Base-by-base conservation (phyloP, 1,139 yeast genomes). In the Lodderomyces jiufengensis region DNA sequence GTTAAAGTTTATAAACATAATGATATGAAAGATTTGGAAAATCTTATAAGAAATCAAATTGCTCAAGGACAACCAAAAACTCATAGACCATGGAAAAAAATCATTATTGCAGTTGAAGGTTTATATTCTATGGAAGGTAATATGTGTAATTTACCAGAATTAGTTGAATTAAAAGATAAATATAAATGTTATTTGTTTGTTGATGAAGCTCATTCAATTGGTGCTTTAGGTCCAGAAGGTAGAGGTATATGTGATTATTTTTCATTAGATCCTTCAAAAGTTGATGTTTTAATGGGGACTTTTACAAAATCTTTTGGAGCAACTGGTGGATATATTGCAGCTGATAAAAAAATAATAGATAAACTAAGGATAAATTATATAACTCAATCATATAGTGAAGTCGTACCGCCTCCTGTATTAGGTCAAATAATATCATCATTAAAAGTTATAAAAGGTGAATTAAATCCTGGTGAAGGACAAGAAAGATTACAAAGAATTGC, bases 81-180 rank as follows among this genome's bases (percentile, higher is more conserved):
- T 14, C 97, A 90, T 58, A 84, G 97, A 47, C 98, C 99, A 4
- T 92, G 98, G 98, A 82, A 81, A 51, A 94, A 92, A 62, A 92
- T 92, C 44, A 63, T 94, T 46, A 78, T 92, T 48, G 94, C 95
- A 38, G 95, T 92, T 32, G 99, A 92, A 68, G 99, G 98, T 34
- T 72, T 92, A 47, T 92, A 86, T 57, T 86, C 97, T 13, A 92
- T 92, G 99, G 99, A 92, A 64, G 99, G 99, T 50, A 88, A 95
- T 45, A 72, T 88, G 78, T 80, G 88, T 58, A 84, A 92, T 55
- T 70, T 92, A 49, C 97, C 97, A 9, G 74, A 63, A 44, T 59
- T 92, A 36, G 71, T 92, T 28, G 83, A 76, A 49, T 67, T 92
- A 47, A 84, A 85, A 52, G 76, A 86, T 35, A 85, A 84, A 58